Base-by-base conservation (phyloP, 106 monocot species). In the Iris macrosiphon region DNA sequence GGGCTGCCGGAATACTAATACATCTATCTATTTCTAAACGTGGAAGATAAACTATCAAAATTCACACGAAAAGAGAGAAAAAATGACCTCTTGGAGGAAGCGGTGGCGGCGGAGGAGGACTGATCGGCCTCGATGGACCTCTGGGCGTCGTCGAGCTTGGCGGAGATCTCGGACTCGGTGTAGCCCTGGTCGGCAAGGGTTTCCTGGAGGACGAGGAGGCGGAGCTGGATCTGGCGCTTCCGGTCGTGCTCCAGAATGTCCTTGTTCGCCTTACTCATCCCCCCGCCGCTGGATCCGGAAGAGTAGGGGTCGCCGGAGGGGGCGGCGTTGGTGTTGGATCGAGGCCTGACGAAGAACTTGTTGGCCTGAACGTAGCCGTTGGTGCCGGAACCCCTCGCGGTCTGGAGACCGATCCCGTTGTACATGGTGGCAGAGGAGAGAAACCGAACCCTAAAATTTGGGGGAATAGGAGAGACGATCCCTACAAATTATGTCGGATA, bases 371-470 rank as follows among this genome's bases (percentile, higher is more conserved):
- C 69, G 75, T 96, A 96, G 27, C 96, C 96, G 25, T 96, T 89
- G 47, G 96, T 96, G 9, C 96, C 96, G 17, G 96, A 96, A 1
- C 96, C 96, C 38, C 96, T 57, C 1, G 89, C 68, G 27, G 96
- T 96, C 69, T 83, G 89, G 12, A 96, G 74, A 5, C 96, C 96
- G 69, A 96, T 96, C 10, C 89, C 96, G 86, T 96, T 96, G 63
- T 96, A 96, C 96, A 96, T 96, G 29, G n/a, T n/a, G n/a, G 23
- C 24, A 35, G 34, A n/a, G n/a, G n/a, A n/a, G n/a, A n/a, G n/a
- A n/a, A n/a, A n/a, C n/a, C n/a, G n/a, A n/a, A n/a, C n/a, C n/a
- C n/a, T n/a, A n/a, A n/a, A n/a, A n/a, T n/a, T n/a, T n/a, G n/a
- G n/a, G n/a, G n/a, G n/a, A n/a, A n/a, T n/a, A n/a, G n/a, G n/a